These are phyloP conservation scores for Platanthera guangdongensis DNA, from an alignment of 106 monocot genomes.

Conservation along the genomic window DNA sequence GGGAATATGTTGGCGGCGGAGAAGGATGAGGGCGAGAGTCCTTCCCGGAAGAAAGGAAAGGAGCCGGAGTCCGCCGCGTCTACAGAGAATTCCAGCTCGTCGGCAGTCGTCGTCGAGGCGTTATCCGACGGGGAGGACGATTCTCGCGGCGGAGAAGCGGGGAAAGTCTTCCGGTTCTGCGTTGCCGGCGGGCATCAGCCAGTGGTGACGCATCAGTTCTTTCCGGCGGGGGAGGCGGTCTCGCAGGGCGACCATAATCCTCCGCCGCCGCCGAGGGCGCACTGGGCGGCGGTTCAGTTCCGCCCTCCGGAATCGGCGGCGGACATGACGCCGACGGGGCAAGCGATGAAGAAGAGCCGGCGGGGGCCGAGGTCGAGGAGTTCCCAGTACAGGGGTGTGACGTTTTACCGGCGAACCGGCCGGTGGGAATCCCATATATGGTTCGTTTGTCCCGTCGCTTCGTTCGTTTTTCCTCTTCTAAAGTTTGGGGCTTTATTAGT, in stretches of 20 bases:
- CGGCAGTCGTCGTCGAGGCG: background rate
- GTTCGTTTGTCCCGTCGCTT: conserved; percentile 17
- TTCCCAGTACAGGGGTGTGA: conserved; percentile 95
- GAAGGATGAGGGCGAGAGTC: background rate
- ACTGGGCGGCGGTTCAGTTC: conserved; percentile 34
- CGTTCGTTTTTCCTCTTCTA: no score
- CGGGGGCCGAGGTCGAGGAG: conserved; percentile 87
- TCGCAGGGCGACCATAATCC: background rate
- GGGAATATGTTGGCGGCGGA: conserved; percentile 11
- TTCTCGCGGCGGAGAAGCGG: background rate
- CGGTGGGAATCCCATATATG: conserved; percentile 99
- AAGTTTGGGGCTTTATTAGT: no score
- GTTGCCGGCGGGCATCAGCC: background rate
- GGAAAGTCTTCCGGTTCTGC: conserved; percentile 3
- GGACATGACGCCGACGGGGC: conserved; percentile 8
- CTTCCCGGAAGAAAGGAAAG: background rate
- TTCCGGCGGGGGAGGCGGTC: conserved; percentile 17
- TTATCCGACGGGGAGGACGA: conserved; percentile 2
- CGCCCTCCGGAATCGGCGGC: conserved; percentile 9
- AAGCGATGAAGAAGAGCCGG: conserved; percentile 39
- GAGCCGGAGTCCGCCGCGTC: conserved; percentile 3
- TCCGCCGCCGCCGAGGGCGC: conserved; percentile 8
- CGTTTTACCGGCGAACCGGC: conserved; percentile 91
- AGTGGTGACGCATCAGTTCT: conserved; percentile 49
- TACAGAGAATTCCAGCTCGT: conserved; percentile 7